Base-by-base conservation (phyloP, 108 stramenopile species). In the Schizochytrium sp. region DNA sequence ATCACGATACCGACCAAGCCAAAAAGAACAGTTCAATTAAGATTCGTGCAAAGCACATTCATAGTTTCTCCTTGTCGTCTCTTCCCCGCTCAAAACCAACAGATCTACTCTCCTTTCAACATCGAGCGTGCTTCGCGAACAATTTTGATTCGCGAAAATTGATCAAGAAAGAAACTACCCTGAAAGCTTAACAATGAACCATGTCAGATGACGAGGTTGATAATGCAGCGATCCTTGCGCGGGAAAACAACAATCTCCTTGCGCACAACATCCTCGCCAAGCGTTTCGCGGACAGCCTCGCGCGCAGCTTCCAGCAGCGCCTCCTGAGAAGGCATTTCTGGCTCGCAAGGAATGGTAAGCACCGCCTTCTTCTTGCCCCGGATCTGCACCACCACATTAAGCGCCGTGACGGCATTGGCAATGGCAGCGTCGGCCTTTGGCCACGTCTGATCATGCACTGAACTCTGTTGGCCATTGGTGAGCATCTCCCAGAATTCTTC, bases 401-500 rank as follows among this genome's bases (percentile, higher is more conserved):
- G 96, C 48, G 97, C 93, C 44, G 93, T 94, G 58, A 94, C 90
- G 60, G 97, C 97, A 21, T 97, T 93, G 87, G 95, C 95, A 87
- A 98, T 90, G 34, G 76, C 93, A 88, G 97, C 98, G 71, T 98
- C 95, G 89, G 94, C 97, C 91, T 95, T 93, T 21, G 98, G 96
- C 99, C 99, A 99, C 60, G 96, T 94, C 58, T 97, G 93, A 88
- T 96, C 96, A 6, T 98, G 96, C 23, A 98, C 88, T 25, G 96
- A 94, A 43, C 95, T 93, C 25, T 92, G 60, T 71, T 97, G 87
- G 57, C 98, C 98, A 21, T 14, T 63, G 25, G 28, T 25, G 71
- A 98, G 90, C 34, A 98, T 91, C 57, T 92, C 94, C 99, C 99
- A 99, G 93, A 95, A 96, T 93, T 99, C 98, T 89, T 98, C 98